Evolutionary conservation across 352 stramenopile genomes (phyloP).

Genomic region (Pythium guiyangense): DNA sequence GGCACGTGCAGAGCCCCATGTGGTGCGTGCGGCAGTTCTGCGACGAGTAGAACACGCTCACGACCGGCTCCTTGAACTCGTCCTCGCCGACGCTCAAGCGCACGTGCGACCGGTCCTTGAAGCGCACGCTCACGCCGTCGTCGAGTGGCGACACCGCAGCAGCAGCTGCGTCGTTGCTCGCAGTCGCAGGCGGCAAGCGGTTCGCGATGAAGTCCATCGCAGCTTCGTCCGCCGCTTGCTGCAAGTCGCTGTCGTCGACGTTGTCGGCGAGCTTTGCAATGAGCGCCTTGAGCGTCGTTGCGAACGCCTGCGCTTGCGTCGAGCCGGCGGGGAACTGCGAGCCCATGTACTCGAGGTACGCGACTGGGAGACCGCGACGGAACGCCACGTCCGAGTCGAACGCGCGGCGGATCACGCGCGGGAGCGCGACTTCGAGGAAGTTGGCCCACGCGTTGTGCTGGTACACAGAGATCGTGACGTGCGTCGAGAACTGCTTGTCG

Average conservation of each 20-base stretch:
- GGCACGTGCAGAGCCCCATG: slow-evolving; percentile 78
- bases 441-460: slow-evolving; percentile 88
- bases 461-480: slow-evolving; percentile 87
- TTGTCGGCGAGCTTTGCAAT: slow-evolving; percentile 45
- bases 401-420: slow-evolving; percentile 66
- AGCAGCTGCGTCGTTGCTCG: slow-evolving; percentile 11
- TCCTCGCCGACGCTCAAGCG: slow-evolving; percentile 65
- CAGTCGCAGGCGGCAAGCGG: slow-evolving; percentile 43
- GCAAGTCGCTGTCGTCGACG: slow-evolving; percentile 47
- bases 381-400: slow-evolving; percentile 78
- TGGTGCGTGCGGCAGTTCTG: slow-evolving; percentile 79
- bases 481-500: slow-evolving; percentile 74
- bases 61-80: slow-evolving; percentile 48
- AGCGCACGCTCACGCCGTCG: slow-evolving; percentile 40
- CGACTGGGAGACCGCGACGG: slow-evolving; percentile 62
- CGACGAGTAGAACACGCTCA: slow-evolving; percentile 68
- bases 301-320: slow-evolving; percentile 46
- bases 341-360: slow-evolving; percentile 71
- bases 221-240: slow-evolving; percentile 69
- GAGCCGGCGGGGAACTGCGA: slow-evolving; percentile 47
- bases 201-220: slow-evolving; percentile 75
- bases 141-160: slow-evolving; percentile 28
- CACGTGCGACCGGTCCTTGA: slow-evolving; percentile 65
- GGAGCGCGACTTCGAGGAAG: slow-evolving; percentile 78
- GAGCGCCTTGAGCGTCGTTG: slow-evolving; percentile 36